Base-by-base conservation (phyloP, 768 basidiomycete species). In the Boletus sp. region DNA sequence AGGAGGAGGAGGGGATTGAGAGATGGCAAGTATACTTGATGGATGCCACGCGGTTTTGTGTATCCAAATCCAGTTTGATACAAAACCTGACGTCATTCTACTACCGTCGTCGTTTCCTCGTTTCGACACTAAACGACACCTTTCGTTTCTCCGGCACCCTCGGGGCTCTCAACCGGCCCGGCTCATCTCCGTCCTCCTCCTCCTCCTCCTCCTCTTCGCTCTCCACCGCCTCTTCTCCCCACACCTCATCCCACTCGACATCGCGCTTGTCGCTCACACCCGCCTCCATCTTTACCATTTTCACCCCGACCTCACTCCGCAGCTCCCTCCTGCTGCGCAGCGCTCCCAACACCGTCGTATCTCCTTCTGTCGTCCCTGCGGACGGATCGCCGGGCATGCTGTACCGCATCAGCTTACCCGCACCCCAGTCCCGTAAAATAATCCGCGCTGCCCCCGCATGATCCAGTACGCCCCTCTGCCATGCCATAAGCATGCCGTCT, bases 361-460 rank as follows among this genome's bases (percentile, higher is more conserved):
- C 84, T 24, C 72, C 75, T 29, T 68, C 57, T 55, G 44, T 17
- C 59, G 60, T 30, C 30, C 61, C 62, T 5, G 17, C 47, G 35
- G 57, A 18, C 7, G 60, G 47, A 0, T 71, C 46, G 3, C 80
- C 76, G 1, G 89, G 87, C 47, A 77, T 71, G 6, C 88, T 84
- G 73, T 89, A 94, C 57, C 88, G 82, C 28, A 84, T 80, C 64
- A 96, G 78, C 60, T 82, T 86, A 51, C 88, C 87, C 7, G 78
- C 79, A 57, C 78, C 83, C 94, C 94, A 97, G 74, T 96, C 93
- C 10, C 89, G 84, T 44, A 97, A 78, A 37, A 97, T 78, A 56
- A 88, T 78, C 20, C 89, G 86, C 14, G 90, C 87, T 5, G 94
- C 91, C 41, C 83, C 83, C 4, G 82, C 78, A 49, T 89, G 72